phyloP scores from a whole-genome alignment of 305 asterid genomes.

The Vinca major region DNA sequence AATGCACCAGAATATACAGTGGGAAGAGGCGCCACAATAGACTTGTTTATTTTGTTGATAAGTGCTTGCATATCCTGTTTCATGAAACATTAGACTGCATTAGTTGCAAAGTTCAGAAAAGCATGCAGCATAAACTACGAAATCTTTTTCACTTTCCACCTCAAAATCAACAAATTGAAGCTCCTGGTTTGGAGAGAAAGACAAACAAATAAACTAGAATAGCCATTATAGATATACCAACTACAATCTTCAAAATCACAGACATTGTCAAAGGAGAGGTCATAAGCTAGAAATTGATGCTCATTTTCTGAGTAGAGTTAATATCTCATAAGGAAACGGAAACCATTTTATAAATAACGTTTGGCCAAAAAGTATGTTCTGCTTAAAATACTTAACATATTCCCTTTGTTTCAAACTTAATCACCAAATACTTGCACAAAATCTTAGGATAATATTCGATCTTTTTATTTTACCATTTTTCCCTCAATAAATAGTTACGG shows the following conservation, averaged over 20 bases:
- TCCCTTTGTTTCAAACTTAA: not conserved
- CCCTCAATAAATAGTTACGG: not conserved
- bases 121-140: slow-evolving; percentile 18
- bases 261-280: not conserved
- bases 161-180: not conserved
- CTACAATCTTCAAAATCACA: not conserved
- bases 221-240: not conserved
- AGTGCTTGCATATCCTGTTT: slow-evolving; percentile 92
- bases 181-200: not conserved
- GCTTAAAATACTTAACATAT: not conserved
- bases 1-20: slow-evolving; percentile 70
- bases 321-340: too few species aligned
- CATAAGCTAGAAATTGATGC: not conserved
- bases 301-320: not conserved
- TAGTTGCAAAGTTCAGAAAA: slow-evolving; percentile 13
- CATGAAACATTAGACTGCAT: slow-evolving; percentile 20
- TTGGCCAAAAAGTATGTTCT: not conserved
- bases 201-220: not conserved
- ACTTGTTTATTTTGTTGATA: slow-evolving; percentile 84
- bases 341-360: not conserved
- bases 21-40: slow-evolving; percentile 80
- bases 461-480: not conserved
- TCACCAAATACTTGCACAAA: not conserved
- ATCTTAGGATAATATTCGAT: not conserved
- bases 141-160: not conserved